phyloP scores from a whole-genome alignment of 2,329 filamentous ascomycete genomes.

The Hypocrella siamensis region DNA sequence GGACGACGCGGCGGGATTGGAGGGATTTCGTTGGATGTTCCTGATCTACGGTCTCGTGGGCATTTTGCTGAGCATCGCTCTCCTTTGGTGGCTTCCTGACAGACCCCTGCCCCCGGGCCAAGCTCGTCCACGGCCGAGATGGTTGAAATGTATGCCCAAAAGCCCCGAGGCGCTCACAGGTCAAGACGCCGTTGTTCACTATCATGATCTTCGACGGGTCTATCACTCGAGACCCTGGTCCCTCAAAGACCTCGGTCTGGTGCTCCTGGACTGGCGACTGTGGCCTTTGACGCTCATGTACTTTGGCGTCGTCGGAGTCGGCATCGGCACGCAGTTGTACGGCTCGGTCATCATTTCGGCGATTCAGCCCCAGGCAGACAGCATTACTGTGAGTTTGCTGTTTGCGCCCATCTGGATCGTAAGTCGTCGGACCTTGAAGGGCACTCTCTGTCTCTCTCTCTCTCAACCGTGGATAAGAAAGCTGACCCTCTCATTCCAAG shows the following conservation, averaged over 20 bases:
- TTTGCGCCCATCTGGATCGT: conserved; percentile 89
- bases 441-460: not conserved
- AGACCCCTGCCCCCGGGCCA: conserved; percentile 63
- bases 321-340: conserved; percentile 80
- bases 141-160: conserved; percentile 50
- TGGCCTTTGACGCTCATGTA: conserved; percentile 87
- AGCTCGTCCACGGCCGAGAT: conserved; percentile 29
- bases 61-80: conserved; percentile 50
- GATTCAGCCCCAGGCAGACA: conserved; percentile 58
- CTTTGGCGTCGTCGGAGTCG: conserved; percentile 85
- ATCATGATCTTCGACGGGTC: conserved; percentile 64
- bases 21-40: conserved; percentile 89
- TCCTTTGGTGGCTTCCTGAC: conserved; percentile 87
- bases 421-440: conserved; percentile 17
- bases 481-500: conserved; percentile 18
- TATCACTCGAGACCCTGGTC: conserved; percentile 66
- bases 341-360: conserved; percentile 72
- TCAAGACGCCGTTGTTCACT: conserved; percentile 67
- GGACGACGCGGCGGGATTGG: conserved; percentile 61
- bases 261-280: conserved; percentile 72
- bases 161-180: conserved; percentile 58
- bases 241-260: conserved; percentile 49
- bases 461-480: not conserved
- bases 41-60: conserved; percentile 69
- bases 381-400: conserved; percentile 63